Conservation (phyloP, 148 eudicot species). For the Diospyros lotus region DNA sequence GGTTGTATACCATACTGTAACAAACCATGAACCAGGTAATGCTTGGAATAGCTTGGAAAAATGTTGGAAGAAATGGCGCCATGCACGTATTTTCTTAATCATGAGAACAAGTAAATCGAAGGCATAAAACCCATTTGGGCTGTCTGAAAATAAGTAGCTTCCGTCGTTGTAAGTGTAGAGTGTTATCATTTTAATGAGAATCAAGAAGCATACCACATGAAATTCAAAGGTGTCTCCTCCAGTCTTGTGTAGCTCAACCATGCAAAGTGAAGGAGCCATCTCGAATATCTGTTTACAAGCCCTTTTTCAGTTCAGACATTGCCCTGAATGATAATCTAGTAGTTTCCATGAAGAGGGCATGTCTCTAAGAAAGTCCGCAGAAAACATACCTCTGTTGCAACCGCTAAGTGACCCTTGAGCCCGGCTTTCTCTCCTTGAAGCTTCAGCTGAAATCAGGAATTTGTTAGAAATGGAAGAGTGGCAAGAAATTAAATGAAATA, state of each 20-base stretch:
- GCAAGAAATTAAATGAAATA: not conserved
- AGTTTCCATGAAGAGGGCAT: too few relatives aligned
- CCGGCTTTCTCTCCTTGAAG: constrained; percentile 86
- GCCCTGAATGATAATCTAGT: constrained; percentile 5
- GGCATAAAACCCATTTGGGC: too few relatives aligned
- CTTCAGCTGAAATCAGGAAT: constrained; percentile 75
- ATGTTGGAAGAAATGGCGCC: too few relatives aligned
- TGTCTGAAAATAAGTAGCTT: too few relatives aligned
- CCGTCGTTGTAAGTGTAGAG: too few relatives aligned
- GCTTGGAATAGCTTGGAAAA: constrained; percentile 42
- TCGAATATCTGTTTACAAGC: constrained; percentile 61
- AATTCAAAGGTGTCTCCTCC: constrained; percentile 90
- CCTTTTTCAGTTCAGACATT: not conserved
- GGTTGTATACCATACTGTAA: too few relatives aligned
- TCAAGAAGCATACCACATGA: too few relatives aligned
- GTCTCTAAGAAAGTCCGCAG: too few relatives aligned
- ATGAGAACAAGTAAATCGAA: too few relatives aligned
- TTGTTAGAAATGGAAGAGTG: not conserved
- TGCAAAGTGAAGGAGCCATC: constrained; percentile 85
- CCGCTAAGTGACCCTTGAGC: constrained; percentile 90
- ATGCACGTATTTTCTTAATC: too few relatives aligned
- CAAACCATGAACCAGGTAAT: too few relatives aligned
- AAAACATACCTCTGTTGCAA: constrained; percentile 99
- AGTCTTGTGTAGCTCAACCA: constrained; percentile 83
- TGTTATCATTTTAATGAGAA: too few relatives aligned